These are phyloP conservation scores for Paratinospora sagittata DNA, from an alignment of 164 flowering plant genomes.

Conservation along the genomic window DNA sequence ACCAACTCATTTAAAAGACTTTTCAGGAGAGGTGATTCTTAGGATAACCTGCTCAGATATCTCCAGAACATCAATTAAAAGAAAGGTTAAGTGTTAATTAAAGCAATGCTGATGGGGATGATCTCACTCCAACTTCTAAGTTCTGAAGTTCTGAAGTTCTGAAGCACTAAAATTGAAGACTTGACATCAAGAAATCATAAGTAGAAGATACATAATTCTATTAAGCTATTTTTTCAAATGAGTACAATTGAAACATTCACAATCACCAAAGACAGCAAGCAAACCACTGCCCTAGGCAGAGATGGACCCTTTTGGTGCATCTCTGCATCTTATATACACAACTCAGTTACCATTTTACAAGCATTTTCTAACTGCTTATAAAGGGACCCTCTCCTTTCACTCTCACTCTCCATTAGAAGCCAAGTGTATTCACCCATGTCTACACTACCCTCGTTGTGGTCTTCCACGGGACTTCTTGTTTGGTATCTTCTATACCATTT, in stretches of 20 bases:
- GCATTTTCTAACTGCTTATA: slow-evolving; percentile 12
- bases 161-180: not conserved
- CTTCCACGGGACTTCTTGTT: slow-evolving; percentile 8
- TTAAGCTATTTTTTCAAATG: not conserved
- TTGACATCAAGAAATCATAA: not conserved
- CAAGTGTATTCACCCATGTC: not conserved
- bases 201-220: slow-evolving; percentile 4
- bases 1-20: too few species aligned
- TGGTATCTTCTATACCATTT: slow-evolving; percentile 24
- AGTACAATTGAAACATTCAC: slow-evolving; percentile 7
- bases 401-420: slow-evolving; percentile 7
- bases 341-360: slow-evolving; percentile 16
- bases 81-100: too few species aligned
- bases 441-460: slow-evolving; percentile 6
- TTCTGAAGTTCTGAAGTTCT: not conserved
- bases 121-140: too few species aligned
- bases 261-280: slow-evolving; percentile 7
- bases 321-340: slow-evolving; percentile 23
- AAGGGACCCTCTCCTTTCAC: slow-evolving; percentile 3
- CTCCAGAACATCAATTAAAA: too few species aligned
- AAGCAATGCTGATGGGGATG: too few species aligned
- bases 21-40: too few species aligned
- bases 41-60: too few species aligned
- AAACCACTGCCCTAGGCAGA: slow-evolving; percentile 8
- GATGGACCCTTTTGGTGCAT: slow-evolving; percentile 21